Base-by-base conservation (phyloP, 2,329 filamentous ascomycete species). In the Colletotrichum sp. region DNA sequence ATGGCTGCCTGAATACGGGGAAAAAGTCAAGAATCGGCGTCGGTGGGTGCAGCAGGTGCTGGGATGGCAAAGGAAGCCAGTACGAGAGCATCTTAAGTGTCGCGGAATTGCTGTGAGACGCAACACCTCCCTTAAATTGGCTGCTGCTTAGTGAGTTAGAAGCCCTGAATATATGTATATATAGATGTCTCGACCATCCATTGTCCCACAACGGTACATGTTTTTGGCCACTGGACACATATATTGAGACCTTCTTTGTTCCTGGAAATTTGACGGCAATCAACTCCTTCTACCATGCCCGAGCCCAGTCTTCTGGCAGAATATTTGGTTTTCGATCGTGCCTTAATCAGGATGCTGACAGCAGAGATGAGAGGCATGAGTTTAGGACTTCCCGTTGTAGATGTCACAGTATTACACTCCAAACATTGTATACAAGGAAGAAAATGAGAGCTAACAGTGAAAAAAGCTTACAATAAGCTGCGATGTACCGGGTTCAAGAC, bases 21-120 rank as follows among this genome's bases (percentile, higher is more conserved):
- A 2, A 4, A n/a, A 49, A 13, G 10, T 7, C 18, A n/a, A 49
- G 44, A 49, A 21, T 13, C 18, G 44, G 18, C 6, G 44, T 49
- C 3, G 44, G 3, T 21, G 6, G 10, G 4, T 49, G 10, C 1
- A 49, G 10, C 6, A 49, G 10, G 44, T 21, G n/a, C 6, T 2
- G n/a, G 10, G 6, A 1, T 21, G n/a, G n/a, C n/a, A 5, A 2
- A 49, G 1, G 1, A 49, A 49, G n/a, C 10, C 44, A 21, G 3
- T 4, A 49, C 5, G 10, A 13, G 44, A 49, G 44, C 44, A 21
- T 49, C 6, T 21, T 13, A 21, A 21, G 10, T 49, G n/a, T n/a
- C 18, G 39, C 18, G 8, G 10, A 32, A 32, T 32, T 32, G 30
- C 30, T 30, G 30, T 10, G 30, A 30, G 30, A 30, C 30, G 30